Conservation (phyloP, 2,329 filamentous ascomycete species). For the Diplodia scrobiculata region DNA sequence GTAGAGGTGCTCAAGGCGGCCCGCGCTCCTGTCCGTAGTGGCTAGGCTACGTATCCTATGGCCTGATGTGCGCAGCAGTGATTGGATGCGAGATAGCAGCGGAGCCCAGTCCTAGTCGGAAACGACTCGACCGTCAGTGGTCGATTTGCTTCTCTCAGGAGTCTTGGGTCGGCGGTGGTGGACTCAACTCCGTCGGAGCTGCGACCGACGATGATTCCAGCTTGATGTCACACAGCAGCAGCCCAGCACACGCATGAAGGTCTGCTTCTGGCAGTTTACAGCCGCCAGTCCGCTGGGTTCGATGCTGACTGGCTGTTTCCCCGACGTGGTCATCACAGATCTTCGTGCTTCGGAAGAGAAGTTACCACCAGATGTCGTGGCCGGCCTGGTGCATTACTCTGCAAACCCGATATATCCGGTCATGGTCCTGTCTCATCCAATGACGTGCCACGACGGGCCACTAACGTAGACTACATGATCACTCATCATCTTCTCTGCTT, state of each 20-base stretch:
- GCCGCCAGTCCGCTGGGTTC: neutral
- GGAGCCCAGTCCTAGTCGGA: neutral
- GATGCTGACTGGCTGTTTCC: neutral
- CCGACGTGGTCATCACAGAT: neutral
- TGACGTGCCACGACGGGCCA: neutral
- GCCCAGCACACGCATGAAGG: neutral
- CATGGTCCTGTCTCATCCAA: neutral
- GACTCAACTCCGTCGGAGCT: neutral
- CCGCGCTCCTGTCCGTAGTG: constrained; percentile 1
- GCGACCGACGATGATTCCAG: neutral
- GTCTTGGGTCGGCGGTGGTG: neutral
- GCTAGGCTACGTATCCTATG: neutral
- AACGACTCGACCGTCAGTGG: neutral
- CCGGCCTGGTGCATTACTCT: neutral
- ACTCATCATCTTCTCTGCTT: neutral
- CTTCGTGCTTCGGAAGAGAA: neutral
- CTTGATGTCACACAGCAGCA: neutral
- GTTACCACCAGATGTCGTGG: neutral
- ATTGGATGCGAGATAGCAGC: neutral
- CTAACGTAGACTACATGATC: neutral
- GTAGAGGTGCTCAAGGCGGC: neutral
- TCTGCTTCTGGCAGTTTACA: neutral
- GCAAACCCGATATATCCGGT: constrained; percentile 3
- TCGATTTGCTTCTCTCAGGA: neutral
- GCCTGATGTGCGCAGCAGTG: neutral